These are phyloP conservation scores for Chenopodium album DNA, from an alignment of 148 eudicot genomes.

Conservation along the genomic window DNA sequence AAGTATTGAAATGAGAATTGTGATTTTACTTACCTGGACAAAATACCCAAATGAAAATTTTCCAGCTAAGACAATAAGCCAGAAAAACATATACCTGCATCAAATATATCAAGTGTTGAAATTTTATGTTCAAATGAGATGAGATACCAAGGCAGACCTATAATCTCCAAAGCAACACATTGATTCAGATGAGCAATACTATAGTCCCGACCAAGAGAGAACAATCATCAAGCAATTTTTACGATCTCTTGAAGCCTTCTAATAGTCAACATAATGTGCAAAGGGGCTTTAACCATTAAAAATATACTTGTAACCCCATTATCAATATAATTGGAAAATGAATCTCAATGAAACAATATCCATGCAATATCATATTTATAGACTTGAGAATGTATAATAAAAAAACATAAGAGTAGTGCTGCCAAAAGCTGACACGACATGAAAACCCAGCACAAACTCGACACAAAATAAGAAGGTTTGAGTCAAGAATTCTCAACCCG, in stretches of 20 bases:
- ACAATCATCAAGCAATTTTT: background rate
- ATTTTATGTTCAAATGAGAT: background rate
- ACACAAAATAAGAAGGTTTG: too few species aligned
- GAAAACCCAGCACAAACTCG: too few species aligned
- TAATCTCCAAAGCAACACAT: background rate
- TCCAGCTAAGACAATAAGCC: slow-evolving; percentile 78
- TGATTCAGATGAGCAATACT: background rate
- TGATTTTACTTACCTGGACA: slow-evolving; percentile 59
- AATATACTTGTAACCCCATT: background rate
- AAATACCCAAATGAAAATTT: slow-evolving; percentile 84
- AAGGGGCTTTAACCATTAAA: background rate
- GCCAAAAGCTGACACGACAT: too few species aligned
- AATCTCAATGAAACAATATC: background rate
- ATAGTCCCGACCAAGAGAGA: background rate
- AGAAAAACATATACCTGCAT: slow-evolving; percentile 78
- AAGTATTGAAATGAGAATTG: background rate
- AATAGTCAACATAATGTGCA: background rate
- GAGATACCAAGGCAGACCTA: background rate
- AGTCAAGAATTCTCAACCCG: too few species aligned
- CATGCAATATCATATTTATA: background rate
- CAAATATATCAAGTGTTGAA: slow-evolving; percentile 17
- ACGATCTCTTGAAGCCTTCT: too few species aligned
- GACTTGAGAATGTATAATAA: background rate
- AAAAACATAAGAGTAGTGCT: background rate
- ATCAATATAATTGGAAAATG: background rate